These are phyloP conservation scores for Tetragonia tetragonoides DNA, from an alignment of 148 eudicot species.

Conservation along the genomic window DNA sequence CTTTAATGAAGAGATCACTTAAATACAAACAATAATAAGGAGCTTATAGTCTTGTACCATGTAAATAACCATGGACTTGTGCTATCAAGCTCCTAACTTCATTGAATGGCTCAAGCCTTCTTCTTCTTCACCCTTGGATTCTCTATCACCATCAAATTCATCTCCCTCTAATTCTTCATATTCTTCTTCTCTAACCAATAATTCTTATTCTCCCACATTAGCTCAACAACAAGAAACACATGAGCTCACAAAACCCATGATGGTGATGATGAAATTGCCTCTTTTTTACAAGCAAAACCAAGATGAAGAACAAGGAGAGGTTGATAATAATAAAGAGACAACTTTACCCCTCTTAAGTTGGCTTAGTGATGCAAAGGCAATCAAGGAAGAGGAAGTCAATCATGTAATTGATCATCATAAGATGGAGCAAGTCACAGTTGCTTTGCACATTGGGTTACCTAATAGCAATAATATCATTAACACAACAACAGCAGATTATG, in stretches of 20 bases:
- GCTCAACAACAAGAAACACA: slow-evolving; percentile 8
- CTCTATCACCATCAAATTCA: slow-evolving; percentile 26
- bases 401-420: slow-evolving; percentile 26
- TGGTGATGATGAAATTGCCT: slow-evolving; percentile 38
- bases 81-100: slow-evolving; percentile 43
- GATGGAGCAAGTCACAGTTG: slow-evolving; percentile 40
- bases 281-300: slow-evolving; percentile 31
- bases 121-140: too few species aligned
- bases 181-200: neutral
- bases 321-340: slow-evolving; percentile 20
- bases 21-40: slow-evolving; percentile 4
- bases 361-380: slow-evolving; percentile 32
- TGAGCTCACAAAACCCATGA: slow-evolving; percentile 29
- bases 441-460: slow-evolving; percentile 61
- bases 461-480: slow-evolving; percentile 6
- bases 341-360: slow-evolving; percentile 59
- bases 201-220: slow-evolving; percentile 1
- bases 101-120: slow-evolving; percentile 58
- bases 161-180: slow-evolving; percentile 32
- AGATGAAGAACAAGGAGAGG: slow-evolving; percentile 24
- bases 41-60: neutral
- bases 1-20: neutral
- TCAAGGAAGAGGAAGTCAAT: slow-evolving; percentile 36
- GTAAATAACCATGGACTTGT: slow-evolving; percentile 31
- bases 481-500: neutral